These are phyloP conservation scores for Isabelozyma rhagii DNA, from an alignment of 805 yeast species.

Conservation along the genomic window DNA sequence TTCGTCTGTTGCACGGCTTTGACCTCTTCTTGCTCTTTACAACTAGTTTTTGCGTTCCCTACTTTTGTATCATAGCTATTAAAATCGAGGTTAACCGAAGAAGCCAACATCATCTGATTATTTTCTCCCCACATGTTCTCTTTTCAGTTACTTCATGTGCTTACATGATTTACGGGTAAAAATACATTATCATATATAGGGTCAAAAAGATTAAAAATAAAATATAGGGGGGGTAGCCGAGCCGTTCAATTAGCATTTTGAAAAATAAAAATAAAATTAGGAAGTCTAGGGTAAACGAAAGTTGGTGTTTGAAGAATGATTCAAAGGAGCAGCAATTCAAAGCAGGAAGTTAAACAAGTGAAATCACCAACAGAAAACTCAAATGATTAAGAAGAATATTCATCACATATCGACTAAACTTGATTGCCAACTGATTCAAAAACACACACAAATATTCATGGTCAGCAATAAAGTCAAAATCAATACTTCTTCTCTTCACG, in stretches of 20 bases:
- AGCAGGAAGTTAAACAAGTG: neutral
- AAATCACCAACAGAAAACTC: neutral
- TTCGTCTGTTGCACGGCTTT: no score
- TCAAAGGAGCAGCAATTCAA: neutral
- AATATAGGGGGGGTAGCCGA: constrained; percentile 7
- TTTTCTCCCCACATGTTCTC: neutral
- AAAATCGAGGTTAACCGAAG: no score
- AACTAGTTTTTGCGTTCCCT: no score
- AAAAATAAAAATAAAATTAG: neutral
- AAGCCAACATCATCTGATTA: no score
- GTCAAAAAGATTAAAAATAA: constrained; percentile 2
- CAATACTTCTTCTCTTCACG: neutral
- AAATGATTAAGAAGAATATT: neutral
- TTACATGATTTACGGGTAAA: neutral
- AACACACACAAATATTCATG: constrained; percentile 19
- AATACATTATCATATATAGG: neutral
- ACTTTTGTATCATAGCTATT: no score
- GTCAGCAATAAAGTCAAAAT: constrained; percentile 3
- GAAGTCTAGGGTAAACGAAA: neutral
- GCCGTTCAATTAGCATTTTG: constrained; percentile 11
- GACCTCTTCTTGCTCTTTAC: no score
- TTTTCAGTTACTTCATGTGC: no score
- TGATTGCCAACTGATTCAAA: neutral
- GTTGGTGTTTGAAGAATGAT: no score
- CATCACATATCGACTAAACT: neutral